Percentiles rank a stretch among this genome's conserved stretches.
Conservation (phyloP, 1,284 basidiomycete species). For the Laetiporus sulphureus region DNA sequence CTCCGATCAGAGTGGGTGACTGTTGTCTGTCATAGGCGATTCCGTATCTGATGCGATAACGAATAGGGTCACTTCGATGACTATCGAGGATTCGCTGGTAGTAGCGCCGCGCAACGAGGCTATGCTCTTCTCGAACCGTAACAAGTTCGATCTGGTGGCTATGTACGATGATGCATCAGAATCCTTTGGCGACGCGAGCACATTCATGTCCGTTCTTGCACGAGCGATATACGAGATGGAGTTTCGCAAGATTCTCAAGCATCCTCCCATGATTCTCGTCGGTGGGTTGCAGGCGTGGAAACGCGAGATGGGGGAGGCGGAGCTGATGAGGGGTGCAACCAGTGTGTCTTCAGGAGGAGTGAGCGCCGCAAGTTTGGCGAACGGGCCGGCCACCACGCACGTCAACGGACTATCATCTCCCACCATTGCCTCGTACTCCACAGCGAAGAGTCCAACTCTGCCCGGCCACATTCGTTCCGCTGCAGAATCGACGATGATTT, state of each 20-base stretch:
- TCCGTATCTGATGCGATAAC: slow-evolving; percentile 2
- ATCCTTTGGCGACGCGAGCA: slow-evolving; percentile 40
- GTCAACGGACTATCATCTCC: slow-evolving; percentile 16
- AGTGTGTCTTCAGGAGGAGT: slow-evolving; percentile 1
- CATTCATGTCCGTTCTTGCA: slow-evolving; percentile 56
- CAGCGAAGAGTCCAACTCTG: slow-evolving; percentile 11
- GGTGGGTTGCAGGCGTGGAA: slow-evolving; percentile 88
- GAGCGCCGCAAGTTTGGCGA: slow-evolving; percentile 7
- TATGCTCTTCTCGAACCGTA: slow-evolving; percentile 70
- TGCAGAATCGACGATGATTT: slow-evolving; percentile 22
- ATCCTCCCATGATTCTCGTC: slow-evolving; percentile 77
- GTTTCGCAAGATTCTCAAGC: slow-evolving; percentile 67
- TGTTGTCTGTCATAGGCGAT: background rate
- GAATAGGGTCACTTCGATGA: slow-evolving; percentile 55
- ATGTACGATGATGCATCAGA: slow-evolving; percentile 78
- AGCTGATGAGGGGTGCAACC: slow-evolving; percentile 32
- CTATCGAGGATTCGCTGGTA: slow-evolving; percentile 74
- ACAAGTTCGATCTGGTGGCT: slow-evolving; percentile 88
- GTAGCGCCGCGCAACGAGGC: slow-evolving; percentile 69
- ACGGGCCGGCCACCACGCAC: slow-evolving; percentile 11
- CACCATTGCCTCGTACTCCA: slow-evolving; percentile 9
- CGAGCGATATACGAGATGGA: slow-evolving; percentile 68
- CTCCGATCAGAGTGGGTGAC: slow-evolving; percentile 56
- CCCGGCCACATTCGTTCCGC: slow-evolving; percentile 20
- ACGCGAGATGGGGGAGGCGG: slow-evolving; percentile 50